Conservation (phyloP, 1,284 basidiomycete genomes). For the Trametes pubescens region DNA sequence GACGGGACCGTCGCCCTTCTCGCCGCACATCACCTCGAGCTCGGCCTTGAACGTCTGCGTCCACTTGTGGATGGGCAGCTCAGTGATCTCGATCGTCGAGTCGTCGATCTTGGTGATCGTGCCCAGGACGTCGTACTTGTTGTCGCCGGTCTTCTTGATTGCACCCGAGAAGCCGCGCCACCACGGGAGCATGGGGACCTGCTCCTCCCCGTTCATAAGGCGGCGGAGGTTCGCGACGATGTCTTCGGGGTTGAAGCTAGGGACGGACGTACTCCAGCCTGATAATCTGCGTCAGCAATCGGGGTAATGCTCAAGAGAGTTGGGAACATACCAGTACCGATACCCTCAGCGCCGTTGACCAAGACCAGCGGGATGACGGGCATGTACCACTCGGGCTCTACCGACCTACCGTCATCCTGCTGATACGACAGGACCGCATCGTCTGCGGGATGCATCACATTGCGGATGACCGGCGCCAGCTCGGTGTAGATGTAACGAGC, state of each 20-base stretch:
- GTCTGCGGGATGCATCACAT: conserved; percentile 86
- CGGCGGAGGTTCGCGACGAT: conserved; percentile 90
- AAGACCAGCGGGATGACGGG: conserved; percentile 91
- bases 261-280: conserved; percentile 97
- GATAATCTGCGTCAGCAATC: conserved; percentile 14
- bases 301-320: neutral
- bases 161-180: conserved; percentile 95
- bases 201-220: conserved; percentile 88
- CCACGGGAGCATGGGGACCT: conserved; percentile 93
- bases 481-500: conserved; percentile 97
- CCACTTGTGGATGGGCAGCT: conserved; percentile 96
- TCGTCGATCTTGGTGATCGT: conserved; percentile 83
- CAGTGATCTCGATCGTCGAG: conserved; percentile 93
- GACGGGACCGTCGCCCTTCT: conserved; percentile 75
- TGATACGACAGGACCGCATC: conserved; percentile 87
- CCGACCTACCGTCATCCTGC: conserved; percentile 87
- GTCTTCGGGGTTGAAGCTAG: conserved; percentile 93
- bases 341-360: conserved; percentile 96
- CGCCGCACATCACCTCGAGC: conserved; percentile 81
- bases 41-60: conserved; percentile 93
- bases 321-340: conserved; percentile 83
- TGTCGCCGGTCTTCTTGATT: conserved; percentile 81
- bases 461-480: conserved; percentile 80
- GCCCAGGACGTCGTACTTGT: conserved; percentile 91
- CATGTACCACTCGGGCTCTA: conserved; percentile 97